phyloP scores from a whole-genome alignment of 75 land plant species.

The Pinus taeda region DNA sequence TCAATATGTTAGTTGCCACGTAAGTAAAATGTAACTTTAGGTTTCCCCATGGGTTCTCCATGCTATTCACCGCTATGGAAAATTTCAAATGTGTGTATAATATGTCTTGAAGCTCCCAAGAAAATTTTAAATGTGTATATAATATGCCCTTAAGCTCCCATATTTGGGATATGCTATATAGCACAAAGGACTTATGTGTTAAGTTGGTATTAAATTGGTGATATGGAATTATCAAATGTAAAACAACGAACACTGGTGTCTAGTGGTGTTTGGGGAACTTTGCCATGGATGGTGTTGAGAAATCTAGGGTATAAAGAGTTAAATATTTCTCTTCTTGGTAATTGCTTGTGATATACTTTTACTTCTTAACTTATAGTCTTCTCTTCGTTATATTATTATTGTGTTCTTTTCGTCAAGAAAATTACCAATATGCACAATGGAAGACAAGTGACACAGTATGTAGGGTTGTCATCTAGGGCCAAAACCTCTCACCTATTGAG shows the following conservation, averaged over 20 bases:
- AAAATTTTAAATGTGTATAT: no score
- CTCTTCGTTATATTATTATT: no score
- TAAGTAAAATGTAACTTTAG: background rate
- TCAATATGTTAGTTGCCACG: background rate
- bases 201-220: slow-evolving; percentile 66
- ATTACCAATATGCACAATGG: no score
- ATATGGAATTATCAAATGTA: slow-evolving; percentile 89
- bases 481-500: no score
- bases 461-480: no score
- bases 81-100: background rate
- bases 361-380: no score
- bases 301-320: no score
- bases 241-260: slow-evolving; percentile 88
- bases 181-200: background rate
- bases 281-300: slow-evolving; percentile 84
- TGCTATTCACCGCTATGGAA: background rate
- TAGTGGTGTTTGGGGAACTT: slow-evolving; percentile 89
- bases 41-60: background rate
- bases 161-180: background rate
- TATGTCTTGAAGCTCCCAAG: background rate
- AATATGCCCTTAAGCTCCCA: background rate
- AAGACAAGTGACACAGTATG: no score
- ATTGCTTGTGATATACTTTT: no score
- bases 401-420: no score
- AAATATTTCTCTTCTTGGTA: no score